These are phyloP conservation scores for Lichtheimia ramosa DNA, from an alignment of 371 early-diverging fungal species.

Conservation along the genomic window DNA sequence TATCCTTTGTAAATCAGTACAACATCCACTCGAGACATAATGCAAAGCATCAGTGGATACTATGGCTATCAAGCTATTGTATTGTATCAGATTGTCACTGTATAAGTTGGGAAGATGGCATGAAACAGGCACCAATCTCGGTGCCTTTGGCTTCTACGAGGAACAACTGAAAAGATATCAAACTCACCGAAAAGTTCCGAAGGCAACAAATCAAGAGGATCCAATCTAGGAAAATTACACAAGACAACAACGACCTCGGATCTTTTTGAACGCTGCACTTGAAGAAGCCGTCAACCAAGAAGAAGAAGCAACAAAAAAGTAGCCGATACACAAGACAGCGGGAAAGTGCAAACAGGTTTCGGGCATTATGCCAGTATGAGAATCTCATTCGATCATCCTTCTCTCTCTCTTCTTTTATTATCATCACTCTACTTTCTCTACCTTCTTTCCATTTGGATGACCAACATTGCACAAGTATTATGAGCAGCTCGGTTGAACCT, in stretches of 20 bases:
- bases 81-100: no score
- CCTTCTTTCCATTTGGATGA: not conserved
- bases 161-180: no score
- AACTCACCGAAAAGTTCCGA: not conserved
- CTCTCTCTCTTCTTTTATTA: not conserved
- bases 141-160: no score
- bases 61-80: no score
- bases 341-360: not conserved
- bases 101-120: no score
- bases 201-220: not conserved
- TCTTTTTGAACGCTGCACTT: not conserved
- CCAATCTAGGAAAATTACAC: not conserved
- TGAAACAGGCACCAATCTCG: no score
- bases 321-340: constrained; percentile 2
- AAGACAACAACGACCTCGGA: not conserved
- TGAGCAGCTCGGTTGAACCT: constrained; percentile 10
- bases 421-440: not conserved
- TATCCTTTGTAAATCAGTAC: no score
- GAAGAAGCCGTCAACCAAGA: not conserved
- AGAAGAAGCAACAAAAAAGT: constrained; percentile 5
- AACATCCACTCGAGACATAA: no score
- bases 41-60: no score
- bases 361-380: constrained; percentile 1
- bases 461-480: not conserved
- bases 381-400: not conserved